These are phyloP conservation scores for Geotrichum histeridarum DNA, from an alignment of 1,139 yeast genomes.

Conservation along the genomic window DNA sequence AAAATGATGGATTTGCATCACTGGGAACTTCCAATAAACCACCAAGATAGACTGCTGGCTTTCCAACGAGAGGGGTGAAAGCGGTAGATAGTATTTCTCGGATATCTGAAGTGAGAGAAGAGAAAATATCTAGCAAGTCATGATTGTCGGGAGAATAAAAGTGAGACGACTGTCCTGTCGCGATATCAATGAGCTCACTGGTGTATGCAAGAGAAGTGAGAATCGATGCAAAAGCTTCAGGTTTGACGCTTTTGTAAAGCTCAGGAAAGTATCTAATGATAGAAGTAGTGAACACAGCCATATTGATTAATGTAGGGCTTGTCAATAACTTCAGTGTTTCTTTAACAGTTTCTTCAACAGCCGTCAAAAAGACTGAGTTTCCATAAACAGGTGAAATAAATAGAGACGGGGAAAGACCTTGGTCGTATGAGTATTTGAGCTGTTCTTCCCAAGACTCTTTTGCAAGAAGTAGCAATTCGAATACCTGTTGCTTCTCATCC, in stretches of 20 bases:
- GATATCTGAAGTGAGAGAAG: slow-evolving; percentile 11
- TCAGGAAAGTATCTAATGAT: slow-evolving; percentile 11
- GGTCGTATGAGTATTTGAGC: slow-evolving; percentile 10
- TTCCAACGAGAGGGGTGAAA: slow-evolving; percentile 4
- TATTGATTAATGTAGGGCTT: slow-evolving; percentile 9
- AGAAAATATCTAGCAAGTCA: slow-evolving; percentile 12
- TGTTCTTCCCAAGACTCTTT: slow-evolving; percentile 8
- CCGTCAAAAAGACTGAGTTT: slow-evolving; percentile 13
- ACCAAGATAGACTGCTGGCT: slow-evolving; percentile 4
- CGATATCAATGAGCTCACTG: slow-evolving; percentile 12
- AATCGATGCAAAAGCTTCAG: neutral
- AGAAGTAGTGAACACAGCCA: slow-evolving; percentile 14
- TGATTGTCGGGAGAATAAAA: slow-evolving; percentile 2
- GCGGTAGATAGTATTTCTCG: neutral
- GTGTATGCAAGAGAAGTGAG: slow-evolving; percentile 13
- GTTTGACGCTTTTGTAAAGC: neutral
- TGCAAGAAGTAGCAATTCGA: slow-evolving; percentile 6
- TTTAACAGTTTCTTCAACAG: neutral
- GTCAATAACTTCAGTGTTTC: neutral
- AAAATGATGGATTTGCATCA: neutral
- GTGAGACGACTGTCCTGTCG: slow-evolving; percentile 4
- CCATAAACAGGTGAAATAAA: slow-evolving; percentile 14
- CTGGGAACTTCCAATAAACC: neutral
- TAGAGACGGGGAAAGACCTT: slow-evolving; percentile 10
- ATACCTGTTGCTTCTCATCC: slow-evolving; percentile 4